A percentile compares a stretch with the other conserved stretches of the same genome.
Evolutionary conservation across 2,329 filamentous ascomycete species (phyloP).

Genomic region (Xylaria polymorpha): DNA sequence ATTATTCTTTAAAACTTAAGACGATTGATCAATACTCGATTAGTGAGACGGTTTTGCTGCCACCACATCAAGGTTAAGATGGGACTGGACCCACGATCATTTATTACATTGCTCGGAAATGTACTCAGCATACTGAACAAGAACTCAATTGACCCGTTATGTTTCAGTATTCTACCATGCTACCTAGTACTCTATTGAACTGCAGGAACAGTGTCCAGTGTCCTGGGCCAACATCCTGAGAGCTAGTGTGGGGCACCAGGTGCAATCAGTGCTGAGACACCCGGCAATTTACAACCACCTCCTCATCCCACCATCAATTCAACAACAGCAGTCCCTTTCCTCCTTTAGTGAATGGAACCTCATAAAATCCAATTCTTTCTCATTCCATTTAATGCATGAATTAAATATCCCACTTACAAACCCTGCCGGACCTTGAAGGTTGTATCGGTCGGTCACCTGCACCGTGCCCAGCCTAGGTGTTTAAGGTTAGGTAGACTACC

Average conservation of each 20-base stretch:
- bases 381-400: neutral
- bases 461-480: neutral
- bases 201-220: too few relatives aligned
- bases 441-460: neutral
- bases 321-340: neutral
- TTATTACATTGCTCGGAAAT: too few relatives aligned
- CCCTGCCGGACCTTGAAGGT: neutral
- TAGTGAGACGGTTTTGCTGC: neutral
- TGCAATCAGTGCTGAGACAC: neutral
- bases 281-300: neutral
- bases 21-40: neutral
- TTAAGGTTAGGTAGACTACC: neutral
- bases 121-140: neutral
- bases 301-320: neutral
- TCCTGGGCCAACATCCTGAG: too few relatives aligned
- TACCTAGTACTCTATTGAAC: too few relatives aligned
- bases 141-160: neutral
- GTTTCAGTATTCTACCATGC: neutral
- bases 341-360: too few relatives aligned
- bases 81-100: neutral
- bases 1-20: slow-evolving; percentile 3
- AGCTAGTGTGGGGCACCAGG: slow-evolving; percentile 16
- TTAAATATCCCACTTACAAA: neutral
- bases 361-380: neutral
- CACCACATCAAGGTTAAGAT: neutral